Conservation (phyloP, 139 green algal genomes). For the Limnomonas spitsbergensis region DNA sequence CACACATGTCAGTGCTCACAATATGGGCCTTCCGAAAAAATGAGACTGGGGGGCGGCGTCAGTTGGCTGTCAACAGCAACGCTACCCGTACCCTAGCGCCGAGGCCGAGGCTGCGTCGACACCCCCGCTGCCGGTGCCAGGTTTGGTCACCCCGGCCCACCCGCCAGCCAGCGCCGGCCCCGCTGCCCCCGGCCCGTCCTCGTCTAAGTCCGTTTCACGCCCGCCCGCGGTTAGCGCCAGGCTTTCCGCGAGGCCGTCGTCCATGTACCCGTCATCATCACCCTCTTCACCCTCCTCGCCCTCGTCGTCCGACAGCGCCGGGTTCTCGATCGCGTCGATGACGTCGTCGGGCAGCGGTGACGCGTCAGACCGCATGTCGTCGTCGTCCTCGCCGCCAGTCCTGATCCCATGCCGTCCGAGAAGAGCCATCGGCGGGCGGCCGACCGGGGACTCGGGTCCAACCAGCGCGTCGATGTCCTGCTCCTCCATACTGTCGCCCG, state of each 20-base stretch:
- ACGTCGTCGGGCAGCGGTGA: conserved; percentile 13
- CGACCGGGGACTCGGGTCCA: not conserved
- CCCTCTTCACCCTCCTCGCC: not conserved
- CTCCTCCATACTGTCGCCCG: not conserved
- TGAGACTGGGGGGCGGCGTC: no score
- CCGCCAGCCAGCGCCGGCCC: no score
- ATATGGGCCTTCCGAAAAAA: no score
- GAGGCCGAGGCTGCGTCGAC: no score
- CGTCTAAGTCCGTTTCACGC: no score
- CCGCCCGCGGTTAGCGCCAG: not conserved
- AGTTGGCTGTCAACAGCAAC: no score
- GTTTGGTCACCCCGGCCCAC: no score
- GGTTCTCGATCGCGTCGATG: conserved; percentile 11
- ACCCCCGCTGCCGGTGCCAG: no score
- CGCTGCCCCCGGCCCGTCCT: no score
- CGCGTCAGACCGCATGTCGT: conserved; percentile 2
- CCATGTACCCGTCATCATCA: not conserved
- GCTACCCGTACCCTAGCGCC: no score
- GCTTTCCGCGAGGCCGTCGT: not conserved
- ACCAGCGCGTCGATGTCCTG: not conserved
- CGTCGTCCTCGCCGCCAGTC: not conserved
- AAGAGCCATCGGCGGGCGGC: not conserved
- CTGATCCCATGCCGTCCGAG: not conserved
- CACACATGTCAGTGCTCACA: no score
- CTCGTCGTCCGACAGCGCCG: not conserved